A percentile compares a stretch with the other conserved stretches of the same genome.
These are phyloP conservation scores for Dittrichia graveolens DNA, from an alignment of 129 eudicot genomes.

Conservation along the genomic window DNA sequence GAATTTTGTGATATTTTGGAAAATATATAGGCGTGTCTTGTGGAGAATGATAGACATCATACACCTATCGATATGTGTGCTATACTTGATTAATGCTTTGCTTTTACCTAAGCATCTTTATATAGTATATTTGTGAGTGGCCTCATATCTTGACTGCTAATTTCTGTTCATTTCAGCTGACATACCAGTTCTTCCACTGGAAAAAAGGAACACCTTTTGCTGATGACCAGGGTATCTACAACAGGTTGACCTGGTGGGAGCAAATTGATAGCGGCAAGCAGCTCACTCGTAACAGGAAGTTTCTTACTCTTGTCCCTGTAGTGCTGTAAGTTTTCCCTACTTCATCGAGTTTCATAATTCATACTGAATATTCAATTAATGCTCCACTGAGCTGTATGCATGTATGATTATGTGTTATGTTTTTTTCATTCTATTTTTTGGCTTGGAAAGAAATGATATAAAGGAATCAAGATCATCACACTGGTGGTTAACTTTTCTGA, in stretches of 20 bases:
- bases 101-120: background rate
- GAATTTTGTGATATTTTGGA: background rate
- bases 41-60: constrained; percentile 2
- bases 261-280: constrained; percentile 90
- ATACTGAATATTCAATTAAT: background rate
- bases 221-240: constrained; percentile 97
- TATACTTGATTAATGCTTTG: background rate
- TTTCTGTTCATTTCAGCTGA: constrained; percentile 52
- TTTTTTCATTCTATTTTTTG: background rate
- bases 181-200: constrained; percentile 96
- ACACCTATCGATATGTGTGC: background rate
- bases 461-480: background rate
- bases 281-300: constrained; percentile 93
- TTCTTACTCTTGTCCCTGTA: constrained; percentile 88
- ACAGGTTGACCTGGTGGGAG: constrained; percentile 99
- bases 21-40: background rate
- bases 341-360: background rate
- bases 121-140: background rate
- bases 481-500: background rate
- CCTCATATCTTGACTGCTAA: constrained; percentile 17
- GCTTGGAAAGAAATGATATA: background rate
- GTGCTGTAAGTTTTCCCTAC: constrained; percentile 68
- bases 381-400: background rate
- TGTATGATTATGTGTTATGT: constrained; percentile 15
- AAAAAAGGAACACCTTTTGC: constrained; percentile 98